Evolutionary conservation across 2,329 filamentous ascomycete genomes (phyloP).

Genomic region (Xylariomycetidae sp.): DNA sequence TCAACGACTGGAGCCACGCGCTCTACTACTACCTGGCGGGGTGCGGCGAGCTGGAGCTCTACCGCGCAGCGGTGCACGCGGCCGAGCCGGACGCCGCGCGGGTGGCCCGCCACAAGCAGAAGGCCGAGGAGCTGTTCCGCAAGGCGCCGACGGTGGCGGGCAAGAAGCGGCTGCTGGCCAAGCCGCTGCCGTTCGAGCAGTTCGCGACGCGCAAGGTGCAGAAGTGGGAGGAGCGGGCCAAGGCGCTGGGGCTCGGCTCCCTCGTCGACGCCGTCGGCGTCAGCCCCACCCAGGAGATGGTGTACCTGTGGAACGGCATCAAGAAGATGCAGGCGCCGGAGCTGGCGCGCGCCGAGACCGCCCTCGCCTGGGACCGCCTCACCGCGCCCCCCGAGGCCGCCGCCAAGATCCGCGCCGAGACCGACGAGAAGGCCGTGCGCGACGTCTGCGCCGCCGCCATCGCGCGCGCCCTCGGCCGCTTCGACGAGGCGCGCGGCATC

Average conservation of each 20-base stretch:
- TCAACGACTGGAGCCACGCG: conserved; percentile 87
- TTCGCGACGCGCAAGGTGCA: conserved; percentile 78
- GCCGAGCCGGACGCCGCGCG: conserved; percentile 30
- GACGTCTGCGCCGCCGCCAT: conserved; percentile 62
- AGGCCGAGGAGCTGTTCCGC: conserved; percentile 63
- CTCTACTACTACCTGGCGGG: conserved; percentile 88
- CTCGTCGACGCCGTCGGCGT: conserved; percentile 76
- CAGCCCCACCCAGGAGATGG: conserved; percentile 82
- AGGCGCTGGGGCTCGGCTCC: conserved; percentile 56
- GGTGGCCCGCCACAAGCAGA: conserved; percentile 51
- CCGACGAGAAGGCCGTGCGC: conserved; percentile 58
- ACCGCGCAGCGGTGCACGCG: conserved; percentile 54
- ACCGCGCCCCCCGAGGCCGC: conserved; percentile 37
- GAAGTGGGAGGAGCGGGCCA: conserved; percentile 80
- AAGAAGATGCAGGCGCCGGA: conserved; percentile 69
- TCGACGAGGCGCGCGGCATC: conserved; percentile 58
- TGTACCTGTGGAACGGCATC: conserved; percentile 86
- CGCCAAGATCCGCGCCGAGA: conserved; percentile 42
- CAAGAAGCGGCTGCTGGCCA: conserved; percentile 84
- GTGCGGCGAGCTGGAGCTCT: conserved; percentile 71
- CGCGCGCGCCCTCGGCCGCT: conserved; percentile 55
- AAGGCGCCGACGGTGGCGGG: conserved; percentile 70
- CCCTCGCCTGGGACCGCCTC: conserved; percentile 61
- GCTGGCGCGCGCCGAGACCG: conserved; percentile 55
- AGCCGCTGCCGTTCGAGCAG: conserved; percentile 82